These are phyloP conservation scores for Colletotrichum sp. DNA, from an alignment of 2,329 filamentous ascomycete species.

Conservation along the genomic window DNA sequence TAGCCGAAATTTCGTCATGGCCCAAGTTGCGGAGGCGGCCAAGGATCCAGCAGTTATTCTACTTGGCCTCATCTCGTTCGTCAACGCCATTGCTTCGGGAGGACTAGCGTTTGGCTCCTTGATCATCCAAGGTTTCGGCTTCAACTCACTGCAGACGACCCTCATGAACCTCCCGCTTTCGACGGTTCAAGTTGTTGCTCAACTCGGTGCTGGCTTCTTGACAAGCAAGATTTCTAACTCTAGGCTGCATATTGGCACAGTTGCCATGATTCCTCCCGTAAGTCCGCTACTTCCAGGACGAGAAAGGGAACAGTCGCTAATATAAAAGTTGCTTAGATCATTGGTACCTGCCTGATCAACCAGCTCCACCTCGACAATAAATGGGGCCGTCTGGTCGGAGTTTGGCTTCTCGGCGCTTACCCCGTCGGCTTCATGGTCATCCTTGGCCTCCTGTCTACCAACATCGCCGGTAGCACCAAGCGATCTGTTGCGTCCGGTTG, in stretches of 20 bases:
- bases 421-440: constrained; percentile 19
- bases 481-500: constrained; percentile 30
- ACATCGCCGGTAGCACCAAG: constrained; percentile 34
- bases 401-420: constrained; percentile 12
- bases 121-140: constrained; percentile 60
- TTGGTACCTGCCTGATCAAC: constrained; percentile 14
- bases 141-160: constrained; percentile 56
- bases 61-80: constrained; percentile 23
- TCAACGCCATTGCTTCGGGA: constrained; percentile 14
- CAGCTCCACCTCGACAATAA: constrained; percentile 14
- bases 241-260: constrained; percentile 2
- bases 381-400: constrained; percentile 15
- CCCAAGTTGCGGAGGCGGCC: constrained; percentile 25
- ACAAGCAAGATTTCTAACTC: constrained; percentile 8
- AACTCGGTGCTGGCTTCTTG: constrained; percentile 7
- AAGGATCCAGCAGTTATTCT: constrained; percentile 24
- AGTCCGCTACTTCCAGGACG: not conserved
- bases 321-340: not conserved
- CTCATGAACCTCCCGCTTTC: constrained; percentile 59
- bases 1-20: not conserved
- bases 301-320: not conserved
- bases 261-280: constrained; percentile 14
- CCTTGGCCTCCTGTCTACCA: constrained; percentile 25
- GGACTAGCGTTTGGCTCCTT: constrained; percentile 28
- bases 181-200: constrained; percentile 3